These are phyloP conservation scores for Simplicillium aogashimaense DNA, from an alignment of 2,329 filamentous ascomycete species.

Conservation along the genomic window DNA sequence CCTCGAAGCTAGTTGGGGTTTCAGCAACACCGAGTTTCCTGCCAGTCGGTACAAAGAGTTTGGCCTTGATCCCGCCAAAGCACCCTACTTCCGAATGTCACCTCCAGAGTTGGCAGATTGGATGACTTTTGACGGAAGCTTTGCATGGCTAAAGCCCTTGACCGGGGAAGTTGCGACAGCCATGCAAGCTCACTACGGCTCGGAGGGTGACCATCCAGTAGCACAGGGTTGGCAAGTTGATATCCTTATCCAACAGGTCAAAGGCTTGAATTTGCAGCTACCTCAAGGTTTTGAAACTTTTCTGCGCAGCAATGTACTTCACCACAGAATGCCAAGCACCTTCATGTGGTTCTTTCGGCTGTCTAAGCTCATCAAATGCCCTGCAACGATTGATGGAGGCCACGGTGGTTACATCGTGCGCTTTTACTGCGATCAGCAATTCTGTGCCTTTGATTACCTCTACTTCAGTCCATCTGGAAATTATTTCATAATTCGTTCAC, in stretches of 20 bases:
- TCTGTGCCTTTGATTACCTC: slow-evolving; percentile 3
- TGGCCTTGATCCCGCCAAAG: neutral
- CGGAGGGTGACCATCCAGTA: neutral
- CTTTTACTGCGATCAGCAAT: slow-evolving; percentile 3
- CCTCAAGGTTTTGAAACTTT: slow-evolving; percentile 3
- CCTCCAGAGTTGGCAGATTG: slow-evolving; percentile 3
- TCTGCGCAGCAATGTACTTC: neutral
- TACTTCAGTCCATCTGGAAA: slow-evolving; percentile 1
- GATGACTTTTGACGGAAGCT: slow-evolving; percentile 3
- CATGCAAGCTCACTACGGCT: neutral
- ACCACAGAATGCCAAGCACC: slow-evolving; percentile 1
- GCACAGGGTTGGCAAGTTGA: slow-evolving; percentile 1
- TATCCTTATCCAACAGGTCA: neutral
- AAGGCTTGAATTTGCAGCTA: neutral
- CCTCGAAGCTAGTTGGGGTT: too few relatives aligned
- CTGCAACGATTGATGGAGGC: neutral
- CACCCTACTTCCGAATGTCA: neutral
- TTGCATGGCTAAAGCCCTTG: slow-evolving; percentile 1
- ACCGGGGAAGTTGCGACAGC: neutral
- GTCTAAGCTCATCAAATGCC: neutral
- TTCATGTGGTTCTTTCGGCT: slow-evolving; percentile 2
- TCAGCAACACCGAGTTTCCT: too few relatives aligned
- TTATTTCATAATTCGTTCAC: slow-evolving; percentile 1
- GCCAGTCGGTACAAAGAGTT: neutral
- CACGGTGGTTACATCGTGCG: slow-evolving; percentile 1